Evolutionary conservation across 768 basidiomycete genomes (phyloP).

Genomic region (Tylopilus plumbeoviolaceoides): DNA sequence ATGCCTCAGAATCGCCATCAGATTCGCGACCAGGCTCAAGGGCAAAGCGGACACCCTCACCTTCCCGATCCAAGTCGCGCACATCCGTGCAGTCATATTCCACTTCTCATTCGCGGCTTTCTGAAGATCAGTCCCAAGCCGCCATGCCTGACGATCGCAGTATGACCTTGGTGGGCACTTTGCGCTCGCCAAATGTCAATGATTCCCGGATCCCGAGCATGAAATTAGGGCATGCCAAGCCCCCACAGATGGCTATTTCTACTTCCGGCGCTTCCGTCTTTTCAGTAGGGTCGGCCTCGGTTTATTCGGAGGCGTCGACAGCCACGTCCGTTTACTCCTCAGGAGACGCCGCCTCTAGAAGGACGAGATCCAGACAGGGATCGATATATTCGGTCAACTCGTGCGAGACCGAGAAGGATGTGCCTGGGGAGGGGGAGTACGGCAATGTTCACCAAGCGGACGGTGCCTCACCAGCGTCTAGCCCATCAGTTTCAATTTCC

Average conservation of each 20-base stretch:
- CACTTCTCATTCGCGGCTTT: constrained; percentile 12
- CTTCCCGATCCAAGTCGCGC: constrained; percentile 12
- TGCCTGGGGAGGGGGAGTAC: constrained; percentile 6
- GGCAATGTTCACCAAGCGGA: constrained; percentile 8
- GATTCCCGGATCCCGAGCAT: neutral
- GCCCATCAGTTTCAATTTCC: constrained; percentile 3
- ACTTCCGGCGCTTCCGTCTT: constrained; percentile 26
- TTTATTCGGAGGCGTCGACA: constrained; percentile 28
- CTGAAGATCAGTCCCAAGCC: constrained; percentile 9
- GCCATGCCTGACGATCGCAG: neutral
- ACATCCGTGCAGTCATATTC: constrained; percentile 14
- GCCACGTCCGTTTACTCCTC: constrained; percentile 21
- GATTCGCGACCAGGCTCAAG: constrained; percentile 17
- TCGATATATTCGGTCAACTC: constrained; percentile 11
- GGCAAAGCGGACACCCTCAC: constrained; percentile 16
- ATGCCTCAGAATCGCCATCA: constrained; percentile 17
- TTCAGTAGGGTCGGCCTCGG: constrained; percentile 24
- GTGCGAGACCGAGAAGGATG: constrained; percentile 18
- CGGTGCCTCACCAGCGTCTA: neutral
- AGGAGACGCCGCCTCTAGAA: constrained; percentile 1
- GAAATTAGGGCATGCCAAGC: constrained; percentile 18
- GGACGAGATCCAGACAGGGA: constrained; percentile 11
- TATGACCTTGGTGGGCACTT: constrained; percentile 2
- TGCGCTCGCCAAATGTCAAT: neutral
- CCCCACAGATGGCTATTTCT: constrained; percentile 19